phyloP scores from a whole-genome alignment of 2,329 filamentous ascomycete genomes.

The Xylariaceae sp. region DNA sequence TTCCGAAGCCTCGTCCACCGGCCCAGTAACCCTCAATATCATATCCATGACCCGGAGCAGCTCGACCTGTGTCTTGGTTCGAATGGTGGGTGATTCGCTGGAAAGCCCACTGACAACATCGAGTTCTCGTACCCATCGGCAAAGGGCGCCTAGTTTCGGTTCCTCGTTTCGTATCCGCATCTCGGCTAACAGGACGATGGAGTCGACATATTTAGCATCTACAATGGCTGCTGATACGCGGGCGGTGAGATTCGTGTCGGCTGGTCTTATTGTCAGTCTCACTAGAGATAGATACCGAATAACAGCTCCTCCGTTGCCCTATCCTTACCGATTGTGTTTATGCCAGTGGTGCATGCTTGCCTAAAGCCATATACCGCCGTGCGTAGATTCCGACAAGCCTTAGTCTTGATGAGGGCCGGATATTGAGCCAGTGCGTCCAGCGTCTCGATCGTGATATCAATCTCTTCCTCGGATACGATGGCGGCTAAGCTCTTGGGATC shows the following conservation, averaged over 20 bases:
- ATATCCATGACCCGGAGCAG: slow-evolving; percentile 68
- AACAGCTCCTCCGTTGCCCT: neutral
- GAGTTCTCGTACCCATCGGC: slow-evolving; percentile 75
- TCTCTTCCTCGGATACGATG: slow-evolving; percentile 67
- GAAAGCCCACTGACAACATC: slow-evolving; percentile 72
- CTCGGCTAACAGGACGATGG: slow-evolving; percentile 69
- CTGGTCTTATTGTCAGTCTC: slow-evolving; percentile 37
- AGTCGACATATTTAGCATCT: slow-evolving; percentile 71
- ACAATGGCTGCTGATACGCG: slow-evolving; percentile 70
- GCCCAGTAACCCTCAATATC: slow-evolving; percentile 67
- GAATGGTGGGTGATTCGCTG: slow-evolving; percentile 55
- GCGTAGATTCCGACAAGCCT: slow-evolving; percentile 70
- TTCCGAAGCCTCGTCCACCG: slow-evolving; percentile 58
- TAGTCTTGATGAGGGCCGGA: slow-evolving; percentile 70
- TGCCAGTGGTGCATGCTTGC: slow-evolving; percentile 70
- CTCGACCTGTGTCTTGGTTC: slow-evolving; percentile 57
- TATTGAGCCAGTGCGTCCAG: slow-evolving; percentile 64
- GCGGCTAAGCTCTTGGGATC: slow-evolving; percentile 60
- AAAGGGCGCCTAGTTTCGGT: slow-evolving; percentile 72
- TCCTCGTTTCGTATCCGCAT: slow-evolving; percentile 71
- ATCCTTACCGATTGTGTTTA: slow-evolving; percentile 55
- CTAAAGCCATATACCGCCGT: slow-evolving; percentile 73
- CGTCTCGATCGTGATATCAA: slow-evolving; percentile 72
- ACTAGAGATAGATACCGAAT: slow-evolving; percentile 5
- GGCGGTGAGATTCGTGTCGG: slow-evolving; percentile 68